Conservation (phyloP, 2,329 filamentous ascomycete species). For the Exserohilum rostratum region DNA sequence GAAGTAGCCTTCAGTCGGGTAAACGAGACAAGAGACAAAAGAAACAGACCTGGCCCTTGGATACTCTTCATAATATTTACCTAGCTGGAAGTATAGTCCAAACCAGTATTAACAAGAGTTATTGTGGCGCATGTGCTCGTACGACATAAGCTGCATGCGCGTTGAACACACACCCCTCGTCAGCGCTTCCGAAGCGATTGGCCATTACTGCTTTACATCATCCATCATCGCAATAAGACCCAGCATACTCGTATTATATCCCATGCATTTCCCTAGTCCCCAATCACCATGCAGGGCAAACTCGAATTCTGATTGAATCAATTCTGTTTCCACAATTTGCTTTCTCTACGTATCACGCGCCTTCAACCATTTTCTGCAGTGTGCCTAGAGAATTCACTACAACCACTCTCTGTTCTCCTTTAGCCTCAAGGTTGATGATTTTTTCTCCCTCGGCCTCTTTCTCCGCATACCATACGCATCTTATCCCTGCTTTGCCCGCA, state of each 20-base stretch:
- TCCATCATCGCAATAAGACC: not conserved
- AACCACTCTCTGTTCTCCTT: not conserved
- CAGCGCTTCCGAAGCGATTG: not conserved
- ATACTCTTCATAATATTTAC: not conserved
- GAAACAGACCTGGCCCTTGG: not conserved
- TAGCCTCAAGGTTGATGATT: not conserved
- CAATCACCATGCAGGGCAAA: not conserved
- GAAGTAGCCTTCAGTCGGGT: not conserved
- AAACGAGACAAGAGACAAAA: not conserved
- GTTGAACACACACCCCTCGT: not conserved
- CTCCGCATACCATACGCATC: not conserved
- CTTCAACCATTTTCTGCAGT: not conserved
- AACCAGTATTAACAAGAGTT: not conserved
- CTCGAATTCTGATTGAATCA: not conserved
- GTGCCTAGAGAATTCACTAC: not conserved
- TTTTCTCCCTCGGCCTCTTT: not conserved
- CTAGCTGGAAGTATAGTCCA: not conserved
- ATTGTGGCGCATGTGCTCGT: not conserved
- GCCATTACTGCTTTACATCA: not conserved
- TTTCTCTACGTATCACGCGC: not conserved
- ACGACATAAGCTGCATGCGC: not conserved
- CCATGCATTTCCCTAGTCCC: not conserved
- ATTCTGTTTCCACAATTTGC: not conserved
- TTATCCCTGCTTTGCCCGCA: not conserved
- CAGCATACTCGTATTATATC: not conserved